Base-by-base conservation (phyloP, 345 rosid genomes). In the Turritis glabra region DNA sequence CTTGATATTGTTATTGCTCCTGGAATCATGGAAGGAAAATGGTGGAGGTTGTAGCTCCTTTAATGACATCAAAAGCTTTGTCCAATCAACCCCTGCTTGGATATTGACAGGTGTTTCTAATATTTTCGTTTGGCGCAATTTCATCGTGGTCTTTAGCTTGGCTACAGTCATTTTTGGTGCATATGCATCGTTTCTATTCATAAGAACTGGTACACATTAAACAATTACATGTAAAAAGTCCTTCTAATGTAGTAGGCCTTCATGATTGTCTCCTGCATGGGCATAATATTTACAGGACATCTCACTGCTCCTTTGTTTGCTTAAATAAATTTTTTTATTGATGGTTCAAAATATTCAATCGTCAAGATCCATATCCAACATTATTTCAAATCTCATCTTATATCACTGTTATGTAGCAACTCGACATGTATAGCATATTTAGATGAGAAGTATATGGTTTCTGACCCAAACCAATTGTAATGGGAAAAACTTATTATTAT, bases 121-220 rank as follows among this genome's bases (percentile, higher is more conserved):
- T 81, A 38, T 92, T 71, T 55, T 82, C 73, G 64, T 77, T 61
- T 95, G 98, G 96, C 89, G 97, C 44, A 92, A 76, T 79, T 78
- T 78, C 13, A 58, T 92, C 4, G 97, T 95, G 99, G 98, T 82
- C 87, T 89, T 51, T 92, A 89, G 74, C 99, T 92, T 61, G 88
- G 92, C 32, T 95, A 95, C 98, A 48, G 89, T 88, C 59, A 75
- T 95, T 37, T 92, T 92, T 71, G 98, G 99, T 72, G 81, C 90
- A 64, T 95, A 87, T 77, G 97, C 99, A 40, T 92, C 99, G 19
- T 94, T 94, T 79, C 95, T 91, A 65, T 91, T 87, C 75, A 66
- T 89, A 69, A 90, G 95, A 69, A 92, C 99, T 23, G 99, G 99
- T 90, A 64, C 4, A 22, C 52, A 25, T 1, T 47, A 21, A 65